These are phyloP conservation scores for Entrophospora sp. DNA, from an alignment of 192 early-diverging fungal genomes.

Conservation along the genomic window DNA sequence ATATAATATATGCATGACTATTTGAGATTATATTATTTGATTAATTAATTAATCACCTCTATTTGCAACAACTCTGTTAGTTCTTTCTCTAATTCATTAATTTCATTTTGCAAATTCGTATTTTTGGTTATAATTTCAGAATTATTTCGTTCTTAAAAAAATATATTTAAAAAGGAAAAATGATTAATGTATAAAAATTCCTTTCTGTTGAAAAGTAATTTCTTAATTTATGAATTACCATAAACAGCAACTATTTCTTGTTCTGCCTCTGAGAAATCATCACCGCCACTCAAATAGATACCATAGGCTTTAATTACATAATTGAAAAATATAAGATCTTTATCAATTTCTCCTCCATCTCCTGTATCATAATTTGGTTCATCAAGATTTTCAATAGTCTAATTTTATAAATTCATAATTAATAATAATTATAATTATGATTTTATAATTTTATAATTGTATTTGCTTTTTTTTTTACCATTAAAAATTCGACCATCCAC, in stretches of 20 bases:
- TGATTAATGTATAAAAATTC: background rate
- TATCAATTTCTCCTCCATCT: background rate
- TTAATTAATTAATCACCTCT: background rate
- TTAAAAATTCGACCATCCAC: conserved; percentile 66
- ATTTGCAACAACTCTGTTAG: conserved; percentile 26
- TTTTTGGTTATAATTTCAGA: conserved; percentile 31
- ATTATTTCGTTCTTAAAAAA: background rate
- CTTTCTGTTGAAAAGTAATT: background rate
- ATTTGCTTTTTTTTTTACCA: conserved; percentile 31
- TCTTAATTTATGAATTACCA: conserved; percentile 47
- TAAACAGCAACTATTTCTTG: conserved; percentile 43
- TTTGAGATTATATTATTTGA: background rate
- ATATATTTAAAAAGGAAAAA: background rate
- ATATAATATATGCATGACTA: no score
- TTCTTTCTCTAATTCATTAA: conserved; percentile 39
- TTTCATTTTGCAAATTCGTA: conserved; percentile 42
- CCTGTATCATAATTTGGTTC: background rate
- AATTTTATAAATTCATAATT: conserved; percentile 31
- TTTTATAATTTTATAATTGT: conserved; percentile 48
- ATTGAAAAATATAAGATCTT: conserved; percentile 63
- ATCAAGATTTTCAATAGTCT: conserved; percentile 21
- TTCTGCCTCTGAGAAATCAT: conserved; percentile 56
- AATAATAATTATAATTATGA: background rate
- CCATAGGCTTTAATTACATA: conserved; percentile 57
- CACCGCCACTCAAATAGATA: conserved; percentile 53